A percentile compares a stretch with the other conserved stretches of the same genome.
Evolutionary conservation across 768 basidiomycete species (phyloP).

Genomic region (Tricholoma furcatifolium): DNA sequence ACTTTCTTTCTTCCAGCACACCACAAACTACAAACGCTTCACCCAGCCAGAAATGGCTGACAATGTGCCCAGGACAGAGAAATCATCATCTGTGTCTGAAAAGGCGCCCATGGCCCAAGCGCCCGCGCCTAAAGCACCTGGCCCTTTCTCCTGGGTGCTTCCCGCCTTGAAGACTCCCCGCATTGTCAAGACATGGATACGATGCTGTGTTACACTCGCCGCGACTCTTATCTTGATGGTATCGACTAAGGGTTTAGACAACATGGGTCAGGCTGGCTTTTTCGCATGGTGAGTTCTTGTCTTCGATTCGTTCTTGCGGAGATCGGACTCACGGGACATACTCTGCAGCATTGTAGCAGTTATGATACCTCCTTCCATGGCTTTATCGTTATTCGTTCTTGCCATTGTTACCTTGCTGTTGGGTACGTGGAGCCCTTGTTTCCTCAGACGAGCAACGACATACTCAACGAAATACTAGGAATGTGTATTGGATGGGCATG

Average conservation of each 20-base stretch:
- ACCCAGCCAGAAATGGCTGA: slow-evolving; percentile 12
- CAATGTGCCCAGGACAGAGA: not conserved
- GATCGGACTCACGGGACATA: not conserved
- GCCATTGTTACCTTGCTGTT: slow-evolving; percentile 31
- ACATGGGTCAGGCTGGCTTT: slow-evolving; percentile 41
- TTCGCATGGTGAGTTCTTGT: slow-evolving; percentile 32
- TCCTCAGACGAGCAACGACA: not conserved
- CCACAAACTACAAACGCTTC: not conserved
- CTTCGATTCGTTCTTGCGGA: not conserved
- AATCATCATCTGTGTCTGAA: not conserved
- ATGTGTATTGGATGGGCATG: slow-evolving; percentile 49
- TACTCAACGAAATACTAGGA: slow-evolving; percentile 21
- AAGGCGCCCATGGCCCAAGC: not conserved
- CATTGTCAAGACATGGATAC: slow-evolving; percentile 38
- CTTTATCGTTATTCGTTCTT: slow-evolving; percentile 36
- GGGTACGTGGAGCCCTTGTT: slow-evolving; percentile 21
- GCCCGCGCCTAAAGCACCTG: slow-evolving; percentile 2
- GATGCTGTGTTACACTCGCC: slow-evolving; percentile 34
- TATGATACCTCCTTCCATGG: slow-evolving; percentile 38
- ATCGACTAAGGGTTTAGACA: slow-evolving; percentile 24
- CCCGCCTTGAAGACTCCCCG: slow-evolving; percentile 32
- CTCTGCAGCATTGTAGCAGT: slow-evolving; percentile 35
- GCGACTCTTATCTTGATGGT: slow-evolving; percentile 36
- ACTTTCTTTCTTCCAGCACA: not conserved
- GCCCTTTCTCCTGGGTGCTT: slow-evolving; percentile 31